Base-by-base conservation (phyloP, 139 green algal species). In the Nannochloris sp. region DNA sequence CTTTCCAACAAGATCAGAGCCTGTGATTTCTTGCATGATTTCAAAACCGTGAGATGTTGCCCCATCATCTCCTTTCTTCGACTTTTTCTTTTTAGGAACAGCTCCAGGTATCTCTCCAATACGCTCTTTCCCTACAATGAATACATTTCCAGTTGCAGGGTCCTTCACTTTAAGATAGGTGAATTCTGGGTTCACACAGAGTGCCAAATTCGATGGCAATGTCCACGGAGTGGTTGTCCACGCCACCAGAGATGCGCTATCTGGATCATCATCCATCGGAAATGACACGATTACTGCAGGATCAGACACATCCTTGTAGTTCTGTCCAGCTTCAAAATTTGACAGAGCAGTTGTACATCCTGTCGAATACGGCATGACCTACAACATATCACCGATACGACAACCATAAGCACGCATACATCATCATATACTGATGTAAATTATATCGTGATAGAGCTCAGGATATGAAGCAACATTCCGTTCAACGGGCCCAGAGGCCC, bases 141-240 rank as follows among this genome's bases (percentile, higher is more conserved):
- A 96, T 56, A 92, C 83, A 34, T 79, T 79, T 44, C 85, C 82
- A 3, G 71, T 92, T 11, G 72, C 70, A 9, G 81, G 85, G 49
- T 69, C 49, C 23, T 60, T 21, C 37, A 86, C 90, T 72, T 86
- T 87, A 15, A 96, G 81, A 66, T 99, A 99, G 15, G 65, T 76
- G 7, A 99, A 86, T 23, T 85, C 76, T 1, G 89, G 81, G 73
- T 99, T 85, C 40, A 99, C 90, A 74, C 94, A 99, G 21, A 99
- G 87, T 15, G 92, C 88, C 43, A 98, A 78, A 77, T 98, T 98
- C 73, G 75, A 89, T 53, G 94, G 94, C 68, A 99, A 82, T 1
- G 94, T 99, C 88, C 93, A 99, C 21, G 94, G 94, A 2, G 94
- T 99, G 67, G 94, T 99, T 16, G 94, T 99, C 94, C 94, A 99